Conservation (phyloP, 2,329 filamentous ascomycete species). For the Talaromyces pinophilus region DNA sequence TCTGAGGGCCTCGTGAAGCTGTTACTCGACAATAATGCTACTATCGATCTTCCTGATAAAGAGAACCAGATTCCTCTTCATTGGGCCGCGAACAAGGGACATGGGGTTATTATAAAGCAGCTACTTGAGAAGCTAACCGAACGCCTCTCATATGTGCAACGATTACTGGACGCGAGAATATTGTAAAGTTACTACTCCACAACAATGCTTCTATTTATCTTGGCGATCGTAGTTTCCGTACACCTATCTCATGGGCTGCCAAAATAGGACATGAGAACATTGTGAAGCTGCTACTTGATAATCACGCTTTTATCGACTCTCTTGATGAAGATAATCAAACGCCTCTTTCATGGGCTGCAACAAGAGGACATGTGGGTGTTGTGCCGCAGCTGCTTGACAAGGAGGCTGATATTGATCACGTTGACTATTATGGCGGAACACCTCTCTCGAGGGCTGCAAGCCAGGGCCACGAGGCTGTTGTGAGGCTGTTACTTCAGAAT, state of each 20-base stretch:
- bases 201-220: background rate
- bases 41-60: background rate
- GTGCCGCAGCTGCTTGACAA: background rate
- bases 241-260: slow-evolving; percentile 1
- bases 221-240: background rate
- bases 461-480: background rate
- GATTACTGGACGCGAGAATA: background rate
- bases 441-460: background rate
- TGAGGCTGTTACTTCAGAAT: background rate
- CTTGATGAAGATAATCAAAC: background rate
- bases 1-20: background rate
- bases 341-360: background rate
- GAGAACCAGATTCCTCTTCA: background rate
- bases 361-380: background rate
- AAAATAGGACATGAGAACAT: background rate
- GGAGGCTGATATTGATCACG: background rate
- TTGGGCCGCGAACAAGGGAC: background rate
- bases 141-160: background rate
- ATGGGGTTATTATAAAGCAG: background rate
- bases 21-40: background rate
- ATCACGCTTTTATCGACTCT: background rate
- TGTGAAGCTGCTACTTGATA: background rate
- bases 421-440: background rate
- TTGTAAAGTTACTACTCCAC: background rate
- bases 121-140: background rate